phyloP scores from a whole-genome alignment of 257 asterid genomes.

The Agastache rugosa region DNA sequence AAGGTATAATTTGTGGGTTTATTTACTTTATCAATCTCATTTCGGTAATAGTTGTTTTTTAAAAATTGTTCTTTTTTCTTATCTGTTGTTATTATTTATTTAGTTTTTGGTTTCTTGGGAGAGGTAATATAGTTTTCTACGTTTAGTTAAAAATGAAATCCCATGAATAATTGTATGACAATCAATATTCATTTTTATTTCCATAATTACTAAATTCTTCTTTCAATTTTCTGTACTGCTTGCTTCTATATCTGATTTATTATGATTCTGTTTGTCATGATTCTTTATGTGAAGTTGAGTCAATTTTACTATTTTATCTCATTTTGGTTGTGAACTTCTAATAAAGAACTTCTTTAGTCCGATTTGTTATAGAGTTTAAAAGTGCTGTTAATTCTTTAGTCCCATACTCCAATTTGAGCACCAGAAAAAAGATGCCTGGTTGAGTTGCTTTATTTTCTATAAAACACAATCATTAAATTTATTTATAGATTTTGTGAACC shows the following conservation, averaged over 20 bases:
- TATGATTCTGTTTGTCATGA: not conserved
- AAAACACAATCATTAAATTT: not conserved
- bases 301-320: not conserved
- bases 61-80: not conserved
- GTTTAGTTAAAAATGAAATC: not conserved
- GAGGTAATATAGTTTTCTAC: not conserved
- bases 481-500: not conserved
- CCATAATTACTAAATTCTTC: not conserved
- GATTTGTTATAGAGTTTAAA: not conserved
- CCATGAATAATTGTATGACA: not conserved
- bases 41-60: not conserved
- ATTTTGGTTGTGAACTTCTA: conserved; percentile 6
- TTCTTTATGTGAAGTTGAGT: not conserved
- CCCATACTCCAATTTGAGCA: not conserved
- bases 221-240: not conserved
- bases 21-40: not conserved
- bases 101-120: not conserved
- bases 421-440: not conserved
- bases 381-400: not conserved
- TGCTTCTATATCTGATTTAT: not conserved
- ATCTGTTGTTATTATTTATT: not conserved
- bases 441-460: not conserved
- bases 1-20: not conserved
- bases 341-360: not conserved
- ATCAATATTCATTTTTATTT: not conserved